Base-by-base conservation (phyloP, 306 rosid species). In the Morella rubra region DNA sequence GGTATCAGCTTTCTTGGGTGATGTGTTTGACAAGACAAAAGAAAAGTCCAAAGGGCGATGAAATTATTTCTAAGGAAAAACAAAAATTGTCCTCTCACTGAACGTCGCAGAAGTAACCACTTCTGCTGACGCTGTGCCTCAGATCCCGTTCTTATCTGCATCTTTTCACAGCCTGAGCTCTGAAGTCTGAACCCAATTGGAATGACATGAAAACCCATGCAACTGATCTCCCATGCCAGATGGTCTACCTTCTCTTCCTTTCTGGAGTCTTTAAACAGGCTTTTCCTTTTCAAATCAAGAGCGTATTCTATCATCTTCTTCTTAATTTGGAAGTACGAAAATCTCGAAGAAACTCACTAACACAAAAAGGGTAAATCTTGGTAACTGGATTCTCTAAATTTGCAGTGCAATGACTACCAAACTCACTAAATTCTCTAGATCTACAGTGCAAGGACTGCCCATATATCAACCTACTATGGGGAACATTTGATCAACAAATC, bases 11-110 rank as follows among this genome's bases (percentile, higher is more conserved):
- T 89, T 89, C 82, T 91, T 76, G 89, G 79, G 72, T 83, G 73
- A 16, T 81, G 96, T 80, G 90, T 80, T 76, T 85, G 90, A 85
- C 88, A 84, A 83, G 91, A 85, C 91, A 89, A 88, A 87, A 88
- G 96, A 81, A 85, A 88, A 75, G 80, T 81, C 87, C 81, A 90
- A 86, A 83, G 53, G 6, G 1, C 24, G 19, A 46, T 19, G 68
- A 85, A 90, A 84, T 82, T 74, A 84, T 82, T 82, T 80, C 15
- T 20, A 40, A 69, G 66, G 59, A 79, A 83, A 89, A 86, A 84
- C 86, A n/a, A n/a, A 82, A 87, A 82, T 77, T 84, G 81, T 74
- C 49, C 44, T 72, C 64, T 77, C 83, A 79, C 80, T 83, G 75
- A 73, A 71, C 75, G 82, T 81, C 84, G 76, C 78, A 85, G 91